A percentile compares a stretch with the other conserved stretches of the same genome.
Conservation (phyloP, 108 stramenopile genomes). For the Discostella stelligeroides region DNA sequence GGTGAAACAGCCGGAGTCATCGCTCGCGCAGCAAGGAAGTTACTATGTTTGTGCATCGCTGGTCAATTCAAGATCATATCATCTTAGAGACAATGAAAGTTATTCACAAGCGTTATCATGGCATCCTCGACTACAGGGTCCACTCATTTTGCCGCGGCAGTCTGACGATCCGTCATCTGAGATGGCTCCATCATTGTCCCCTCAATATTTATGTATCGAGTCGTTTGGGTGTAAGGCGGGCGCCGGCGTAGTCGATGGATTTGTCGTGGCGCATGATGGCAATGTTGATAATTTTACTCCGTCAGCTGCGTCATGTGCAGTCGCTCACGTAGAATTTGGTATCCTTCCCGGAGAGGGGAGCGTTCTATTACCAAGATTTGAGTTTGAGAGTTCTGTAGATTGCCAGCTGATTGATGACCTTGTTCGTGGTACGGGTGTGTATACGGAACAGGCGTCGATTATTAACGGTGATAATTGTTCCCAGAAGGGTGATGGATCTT, state of each 20-base stretch:
- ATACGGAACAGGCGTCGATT: conserved; percentile 54
- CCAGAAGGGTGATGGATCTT: conserved; percentile 4
- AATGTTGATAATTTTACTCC: neutral
- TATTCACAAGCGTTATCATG: conserved; percentile 34
- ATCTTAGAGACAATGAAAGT: neutral
- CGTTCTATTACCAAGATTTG: conserved; percentile 65
- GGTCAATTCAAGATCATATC: conserved; percentile 17
- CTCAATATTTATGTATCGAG: conserved; percentile 27
- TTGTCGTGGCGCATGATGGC: conserved; percentile 53
- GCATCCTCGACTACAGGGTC: conserved; percentile 45
- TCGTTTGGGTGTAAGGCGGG: conserved; percentile 52
- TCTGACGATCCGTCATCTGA: conserved; percentile 27
- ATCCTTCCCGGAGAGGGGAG: conserved; percentile 54
- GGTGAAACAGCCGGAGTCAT: neutral
- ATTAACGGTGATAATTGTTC: conserved; percentile 25
- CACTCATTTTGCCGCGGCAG: conserved; percentile 19
- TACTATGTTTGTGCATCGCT: conserved; percentile 42
- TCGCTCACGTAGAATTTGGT: conserved; percentile 57
- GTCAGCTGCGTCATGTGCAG: neutral
- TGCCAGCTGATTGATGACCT: conserved; percentile 54
- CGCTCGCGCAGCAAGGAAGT: conserved; percentile 15
- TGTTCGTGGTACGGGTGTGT: conserved; percentile 46
- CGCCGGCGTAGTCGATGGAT: conserved; percentile 55
- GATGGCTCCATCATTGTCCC: conserved; percentile 14
- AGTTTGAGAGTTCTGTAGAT: conserved; percentile 61